Conservation (phyloP, 108 stramenopile species). For the Cafeteria roenbergensis region DNA sequence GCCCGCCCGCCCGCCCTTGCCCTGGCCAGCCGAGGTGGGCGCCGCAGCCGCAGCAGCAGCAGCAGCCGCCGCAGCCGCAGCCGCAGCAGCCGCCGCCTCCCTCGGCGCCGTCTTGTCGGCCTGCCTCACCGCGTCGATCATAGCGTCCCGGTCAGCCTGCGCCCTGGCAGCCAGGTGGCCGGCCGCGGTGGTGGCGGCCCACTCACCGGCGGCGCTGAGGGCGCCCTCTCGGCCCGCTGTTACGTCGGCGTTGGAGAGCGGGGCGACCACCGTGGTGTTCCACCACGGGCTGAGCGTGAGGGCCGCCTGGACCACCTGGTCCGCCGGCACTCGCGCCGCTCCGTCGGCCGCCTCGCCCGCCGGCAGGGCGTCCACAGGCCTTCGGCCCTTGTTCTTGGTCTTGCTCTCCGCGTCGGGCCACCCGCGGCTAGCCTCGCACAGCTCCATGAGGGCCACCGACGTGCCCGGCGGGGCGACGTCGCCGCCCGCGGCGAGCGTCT, state of each 20-base stretch:
- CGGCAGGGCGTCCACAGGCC: not conserved
- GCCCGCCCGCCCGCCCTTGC: too few species aligned
- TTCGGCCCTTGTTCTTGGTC: too few species aligned
- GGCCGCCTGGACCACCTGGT: not conserved
- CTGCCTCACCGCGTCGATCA: not conserved
- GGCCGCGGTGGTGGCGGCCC: not conserved
- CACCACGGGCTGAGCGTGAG: conserved; percentile 2
- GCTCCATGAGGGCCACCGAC: too few species aligned
- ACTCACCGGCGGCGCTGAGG: not conserved
- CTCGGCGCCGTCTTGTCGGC: not conserved
- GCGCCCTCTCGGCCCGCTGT: not conserved
- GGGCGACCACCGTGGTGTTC: too few species aligned
- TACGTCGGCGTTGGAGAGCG: not conserved
- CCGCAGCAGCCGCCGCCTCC: too few species aligned
- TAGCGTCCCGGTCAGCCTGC: not conserved
- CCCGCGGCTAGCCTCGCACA: too few species aligned
- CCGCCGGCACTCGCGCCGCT: not conserved
- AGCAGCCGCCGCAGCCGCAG: too few species aligned
- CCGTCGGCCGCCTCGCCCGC: not conserved
- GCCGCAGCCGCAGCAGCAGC: too few species aligned
- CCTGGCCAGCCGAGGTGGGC: too few species aligned
- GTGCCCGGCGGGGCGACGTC: too few species aligned
- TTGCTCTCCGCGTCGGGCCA: too few species aligned
- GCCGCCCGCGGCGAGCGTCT: too few species aligned
- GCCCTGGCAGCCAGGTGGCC: conserved; percentile 41